Percentiles rank a stretch among this genome's conserved stretches.
These are phyloP conservation scores for Fraxinus floribunda DNA, from an alignment of 305 asterid species.

Conservation along the genomic window DNA sequence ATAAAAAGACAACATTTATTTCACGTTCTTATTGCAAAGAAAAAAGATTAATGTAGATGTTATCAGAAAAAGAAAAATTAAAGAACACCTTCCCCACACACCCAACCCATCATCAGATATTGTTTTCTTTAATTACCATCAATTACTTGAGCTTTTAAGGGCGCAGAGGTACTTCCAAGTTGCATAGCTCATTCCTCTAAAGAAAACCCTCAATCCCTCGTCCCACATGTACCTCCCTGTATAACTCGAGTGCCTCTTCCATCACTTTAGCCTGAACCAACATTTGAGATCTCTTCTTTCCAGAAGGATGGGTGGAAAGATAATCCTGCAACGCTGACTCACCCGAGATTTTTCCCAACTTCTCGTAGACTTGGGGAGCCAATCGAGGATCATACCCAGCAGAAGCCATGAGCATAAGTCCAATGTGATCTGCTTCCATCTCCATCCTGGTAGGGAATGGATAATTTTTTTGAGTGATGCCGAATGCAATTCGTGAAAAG, in stretches of 20 bases:
- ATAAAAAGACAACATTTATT: background rate
- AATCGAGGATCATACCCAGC: constrained; percentile 78
- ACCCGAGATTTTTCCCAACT: constrained; percentile 62
- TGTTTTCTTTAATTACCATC: background rate
- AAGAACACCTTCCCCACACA: background rate
- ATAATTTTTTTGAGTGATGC: background rate
- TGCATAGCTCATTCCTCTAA: constrained; percentile 15
- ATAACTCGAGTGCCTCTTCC: constrained; percentile 81
- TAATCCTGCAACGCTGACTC: constrained; percentile 61
- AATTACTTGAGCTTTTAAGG: background rate
- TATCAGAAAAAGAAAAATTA: background rate
- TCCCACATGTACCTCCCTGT: constrained; percentile 59
- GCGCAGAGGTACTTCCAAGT: background rate
- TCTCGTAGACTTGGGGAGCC: constrained; percentile 79
- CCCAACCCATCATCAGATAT: background rate
- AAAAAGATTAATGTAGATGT: background rate
- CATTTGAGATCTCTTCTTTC: constrained; percentile 71
- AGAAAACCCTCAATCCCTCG: constrained; percentile 81
- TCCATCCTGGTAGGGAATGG: constrained; percentile 62
- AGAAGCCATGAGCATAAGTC: constrained; percentile 64
- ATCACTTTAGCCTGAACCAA: constrained; percentile 79
- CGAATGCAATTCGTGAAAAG: background rate
- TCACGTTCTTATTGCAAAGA: background rate
- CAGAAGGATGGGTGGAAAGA: constrained; percentile 94
- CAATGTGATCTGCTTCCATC: constrained; percentile 94